Evolutionary conservation across 2,329 filamentous ascomycete species (phyloP).

Genomic region (Fusarium nodosum): DNA sequence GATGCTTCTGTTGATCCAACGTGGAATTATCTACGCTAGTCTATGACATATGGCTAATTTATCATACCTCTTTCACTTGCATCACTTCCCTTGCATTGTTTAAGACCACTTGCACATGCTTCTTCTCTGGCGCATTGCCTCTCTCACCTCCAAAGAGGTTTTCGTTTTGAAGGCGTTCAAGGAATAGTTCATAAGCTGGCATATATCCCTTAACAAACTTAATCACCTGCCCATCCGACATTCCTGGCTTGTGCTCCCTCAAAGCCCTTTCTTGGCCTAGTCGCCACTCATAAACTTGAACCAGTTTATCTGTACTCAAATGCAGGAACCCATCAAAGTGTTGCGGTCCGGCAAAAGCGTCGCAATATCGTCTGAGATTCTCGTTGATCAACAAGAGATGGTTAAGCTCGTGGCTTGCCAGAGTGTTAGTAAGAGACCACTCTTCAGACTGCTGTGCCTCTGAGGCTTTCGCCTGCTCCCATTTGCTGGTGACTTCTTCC

Average conservation of each 20-base stretch:
- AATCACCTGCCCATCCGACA: conserved; percentile 46
- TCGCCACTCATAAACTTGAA: conserved; percentile 47
- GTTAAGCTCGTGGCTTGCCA: conserved; percentile 34
- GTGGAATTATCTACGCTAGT: conserved; percentile 50
- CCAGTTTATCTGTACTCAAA: conserved; percentile 42
- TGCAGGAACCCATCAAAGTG: conserved; percentile 45
- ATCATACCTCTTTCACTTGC: conserved; percentile 31
- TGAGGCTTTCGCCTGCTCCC: conserved; percentile 29
- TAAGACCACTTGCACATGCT: conserved; percentile 30
- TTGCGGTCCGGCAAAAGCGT: conserved; percentile 35
- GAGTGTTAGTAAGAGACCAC: conserved; percentile 22
- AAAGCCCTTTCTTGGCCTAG: conserved; percentile 40
- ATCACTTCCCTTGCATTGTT: conserved; percentile 23
- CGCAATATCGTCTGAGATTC: conserved; percentile 43
- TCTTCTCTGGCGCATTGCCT: no score
- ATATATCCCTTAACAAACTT: conserved; percentile 48
- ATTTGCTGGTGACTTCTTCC: conserved; percentile 33
- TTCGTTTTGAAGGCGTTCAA: conserved; percentile 36
- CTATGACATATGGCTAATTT: background rate
- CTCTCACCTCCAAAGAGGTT: conserved; percentile 30
- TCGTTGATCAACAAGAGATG: conserved; percentile 44
- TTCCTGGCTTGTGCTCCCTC: conserved; percentile 38
- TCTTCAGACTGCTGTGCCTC: conserved; percentile 14
- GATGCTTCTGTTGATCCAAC: conserved; percentile 53
- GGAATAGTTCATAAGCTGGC: conserved; percentile 47